These are phyloP conservation scores for Trypanosoma vivax DNA, from an alignment of 208 protist species.

Conservation along the genomic window DNA sequence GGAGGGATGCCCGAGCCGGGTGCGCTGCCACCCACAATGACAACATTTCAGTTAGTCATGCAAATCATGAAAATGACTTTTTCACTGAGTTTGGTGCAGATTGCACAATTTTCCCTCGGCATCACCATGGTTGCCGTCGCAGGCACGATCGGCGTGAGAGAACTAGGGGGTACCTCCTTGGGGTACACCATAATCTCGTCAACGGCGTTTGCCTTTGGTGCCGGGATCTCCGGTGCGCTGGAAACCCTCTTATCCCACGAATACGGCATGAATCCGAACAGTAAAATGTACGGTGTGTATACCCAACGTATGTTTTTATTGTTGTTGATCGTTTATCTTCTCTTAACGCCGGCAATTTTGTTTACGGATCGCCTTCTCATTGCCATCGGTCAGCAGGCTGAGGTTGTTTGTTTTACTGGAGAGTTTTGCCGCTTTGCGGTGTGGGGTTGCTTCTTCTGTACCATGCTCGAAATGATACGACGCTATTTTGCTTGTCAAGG, in stretches of 20 bases:
- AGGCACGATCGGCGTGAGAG: constrained; percentile 36
- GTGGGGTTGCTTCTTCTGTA: constrained; percentile 56
- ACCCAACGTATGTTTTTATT: constrained; percentile 68
- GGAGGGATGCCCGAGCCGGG: constrained; percentile 1
- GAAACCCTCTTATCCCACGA: constrained; percentile 73
- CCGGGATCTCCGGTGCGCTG: constrained; percentile 64
- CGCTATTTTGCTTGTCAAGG: constrained; percentile 80
- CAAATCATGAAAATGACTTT: constrained; percentile 43
- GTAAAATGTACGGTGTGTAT: constrained; percentile 72
- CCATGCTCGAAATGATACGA: constrained; percentile 71
- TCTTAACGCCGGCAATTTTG: constrained; percentile 41
- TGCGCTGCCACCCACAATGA: not conserved
- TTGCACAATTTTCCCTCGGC: constrained; percentile 58
- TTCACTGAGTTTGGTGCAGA: constrained; percentile 48
- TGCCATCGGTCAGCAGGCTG: constrained; percentile 38
- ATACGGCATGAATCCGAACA: constrained; percentile 59
- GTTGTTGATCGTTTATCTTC: constrained; percentile 44
- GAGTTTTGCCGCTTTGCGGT: constrained; percentile 53
- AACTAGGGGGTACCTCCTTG: constrained; percentile 57
- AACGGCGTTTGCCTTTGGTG: constrained; percentile 56
- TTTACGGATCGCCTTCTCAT: constrained; percentile 53
- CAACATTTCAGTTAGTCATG: constrained; percentile 3
- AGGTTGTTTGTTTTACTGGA: constrained; percentile 42
- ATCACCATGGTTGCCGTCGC: constrained; percentile 43
- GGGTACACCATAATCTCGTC: constrained; percentile 72